Evolutionary conservation across 192 early-diverging fungal species (phyloP), one percentile per base, ranked within the genome.

Genomic region (Funneliformis mosseae): DNA sequence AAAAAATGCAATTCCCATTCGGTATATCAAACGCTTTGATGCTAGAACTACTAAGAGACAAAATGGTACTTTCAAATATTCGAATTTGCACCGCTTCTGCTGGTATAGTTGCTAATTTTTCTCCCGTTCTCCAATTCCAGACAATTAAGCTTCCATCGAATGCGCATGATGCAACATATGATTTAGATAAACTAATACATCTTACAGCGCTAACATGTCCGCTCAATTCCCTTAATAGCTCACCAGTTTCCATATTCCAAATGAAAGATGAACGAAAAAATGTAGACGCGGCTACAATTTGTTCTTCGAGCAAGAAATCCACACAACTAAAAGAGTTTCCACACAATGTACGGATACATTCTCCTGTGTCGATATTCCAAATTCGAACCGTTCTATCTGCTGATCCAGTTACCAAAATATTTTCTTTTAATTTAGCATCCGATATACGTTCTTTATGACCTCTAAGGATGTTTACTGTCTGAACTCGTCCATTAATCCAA

Each of bases 361-460:
- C 67, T 16, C 89, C 88, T 6, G 83, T 88, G 18, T 89, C 85
- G 10, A 94, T 73, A 80, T 98, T 96, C 95, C 95, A 98, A 59
- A 96, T 87, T 80, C 92, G 92, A 74, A 97, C 90, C 4, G 91
- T 92, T 48, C 90, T 87, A 82, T 98, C 97, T 0, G 94, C 93
- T 69, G 91, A 92, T 1, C 93, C 94, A 0, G 97, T 95, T 4
- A 92, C 93, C n/a, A 98, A 78, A 28, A 87, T 86, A 73, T 94
- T 81, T 0, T 90, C 88, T 25, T 90, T 91, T 76, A 93, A 90
- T 78, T 69, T 78, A 21, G 48, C 63, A 63, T 78, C 77, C 18
- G 39, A 69, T 69, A 78, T 46, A 27, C 66, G 62, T 28, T 46
- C 66, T 21, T 4, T 33, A 63, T 78, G 77, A 50, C 66, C 64